Evolutionary conservation across 2,329 filamentous ascomycete species (phyloP).

Genomic region (Venturia effusa): DNA sequence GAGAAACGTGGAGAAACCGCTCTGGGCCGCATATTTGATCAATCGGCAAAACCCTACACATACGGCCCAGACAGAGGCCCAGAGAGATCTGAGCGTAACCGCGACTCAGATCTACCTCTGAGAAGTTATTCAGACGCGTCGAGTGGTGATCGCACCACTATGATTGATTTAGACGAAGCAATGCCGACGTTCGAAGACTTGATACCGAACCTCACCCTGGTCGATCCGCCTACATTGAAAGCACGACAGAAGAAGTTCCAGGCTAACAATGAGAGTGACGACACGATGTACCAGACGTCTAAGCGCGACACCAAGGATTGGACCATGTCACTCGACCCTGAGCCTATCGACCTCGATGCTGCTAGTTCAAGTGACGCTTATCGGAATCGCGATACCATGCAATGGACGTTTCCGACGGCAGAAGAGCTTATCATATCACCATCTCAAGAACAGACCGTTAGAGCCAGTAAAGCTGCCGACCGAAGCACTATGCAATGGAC

Average conservation of each 20-base stretch:
- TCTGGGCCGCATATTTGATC: slow-evolving; percentile 48
- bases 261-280: slow-evolving; percentile 28
- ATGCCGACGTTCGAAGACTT: slow-evolving; percentile 23
- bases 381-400: slow-evolving; percentile 32
- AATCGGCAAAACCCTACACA: slow-evolving; percentile 44
- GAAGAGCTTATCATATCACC: slow-evolving; percentile 28
- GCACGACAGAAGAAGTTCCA: slow-evolving; percentile 38
- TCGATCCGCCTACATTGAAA: slow-evolving; percentile 44
- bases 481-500: slow-evolving; percentile 30
- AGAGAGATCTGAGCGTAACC: slow-evolving; percentile 25
- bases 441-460: slow-evolving; percentile 21
- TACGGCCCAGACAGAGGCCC: slow-evolving; percentile 39
- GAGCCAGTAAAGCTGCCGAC: slow-evolving; percentile 23
- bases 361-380: slow-evolving; percentile 15
- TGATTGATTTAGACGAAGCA: slow-evolving; percentile 49
- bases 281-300: slow-evolving; percentile 20
- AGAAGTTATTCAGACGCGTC: slow-evolving; percentile 30
- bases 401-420: slow-evolving; percentile 35
- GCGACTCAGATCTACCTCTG: slow-evolving; percentile 46
- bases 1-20: slow-evolving; percentile 46
- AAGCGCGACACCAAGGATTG: slow-evolving; percentile 40
- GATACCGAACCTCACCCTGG: slow-evolving; percentile 31
- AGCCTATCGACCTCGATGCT: not conserved
- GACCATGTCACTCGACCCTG: slow-evolving; percentile 22
- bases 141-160: slow-evolving; percentile 36